Conservation (phyloP, 331 rosid genomes). For the Stylosanthes scabra region DNA sequence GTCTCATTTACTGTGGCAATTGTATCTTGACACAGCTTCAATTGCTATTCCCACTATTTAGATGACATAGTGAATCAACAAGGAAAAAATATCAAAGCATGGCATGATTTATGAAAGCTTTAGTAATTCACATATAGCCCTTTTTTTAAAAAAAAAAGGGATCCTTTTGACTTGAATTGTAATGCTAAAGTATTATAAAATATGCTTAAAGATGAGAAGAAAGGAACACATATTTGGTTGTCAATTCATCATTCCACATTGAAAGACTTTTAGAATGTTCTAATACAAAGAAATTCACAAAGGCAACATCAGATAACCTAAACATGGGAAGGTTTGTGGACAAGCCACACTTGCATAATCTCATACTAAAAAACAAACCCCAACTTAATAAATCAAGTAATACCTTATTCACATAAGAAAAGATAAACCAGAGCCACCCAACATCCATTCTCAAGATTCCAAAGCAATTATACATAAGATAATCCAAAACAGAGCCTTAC, state of each 20-base stretch:
- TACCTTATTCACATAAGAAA: too few relatives aligned
- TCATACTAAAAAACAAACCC: too few relatives aligned
- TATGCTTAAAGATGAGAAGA: conserved; percentile 3
- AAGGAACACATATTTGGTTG: conserved; percentile 10
- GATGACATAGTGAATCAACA: background rate
- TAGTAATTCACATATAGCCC: too few relatives aligned
- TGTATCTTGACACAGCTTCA: background rate
- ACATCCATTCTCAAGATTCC: too few relatives aligned
- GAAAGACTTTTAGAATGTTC: conserved; percentile 13
- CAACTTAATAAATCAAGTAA: too few relatives aligned
- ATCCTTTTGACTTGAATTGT: background rate
- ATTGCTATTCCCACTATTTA: background rate
- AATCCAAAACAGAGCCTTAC: too few relatives aligned
- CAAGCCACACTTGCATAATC: too few relatives aligned
- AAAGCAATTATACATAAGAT: too few relatives aligned
- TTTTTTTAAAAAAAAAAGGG: background rate
- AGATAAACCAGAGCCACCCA: too few relatives aligned
- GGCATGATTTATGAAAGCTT: too few relatives aligned
- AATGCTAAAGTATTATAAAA: background rate
- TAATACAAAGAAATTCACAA: conserved; percentile 35
- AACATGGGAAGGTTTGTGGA: too few relatives aligned
- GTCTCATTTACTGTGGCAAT: background rate
- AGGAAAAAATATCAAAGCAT: too few relatives aligned
- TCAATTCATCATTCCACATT: conserved; percentile 27
- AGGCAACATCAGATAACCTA: background rate